Evolutionary conservation across 2,329 filamentous ascomycete genomes (phyloP).

Genomic region (Berkeleyomyces rouxiae): DNA sequence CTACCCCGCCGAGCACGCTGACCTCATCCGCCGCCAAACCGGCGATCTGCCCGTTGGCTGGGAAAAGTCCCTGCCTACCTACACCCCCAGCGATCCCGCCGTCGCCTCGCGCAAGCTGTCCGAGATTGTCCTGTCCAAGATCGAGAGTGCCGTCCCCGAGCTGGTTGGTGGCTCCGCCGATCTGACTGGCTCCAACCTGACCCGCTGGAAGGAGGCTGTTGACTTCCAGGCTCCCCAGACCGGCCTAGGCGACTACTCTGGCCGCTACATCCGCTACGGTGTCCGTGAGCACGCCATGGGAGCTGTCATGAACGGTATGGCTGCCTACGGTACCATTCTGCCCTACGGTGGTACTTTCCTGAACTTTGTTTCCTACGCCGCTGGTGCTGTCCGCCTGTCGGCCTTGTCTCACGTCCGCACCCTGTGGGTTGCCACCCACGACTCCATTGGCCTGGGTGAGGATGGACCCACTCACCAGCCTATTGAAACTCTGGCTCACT

Average conservation of each 20-base stretch:
- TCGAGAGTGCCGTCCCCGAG: constrained; percentile 71
- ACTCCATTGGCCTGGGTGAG: constrained; percentile 97
- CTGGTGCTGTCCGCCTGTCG: constrained; percentile 86
- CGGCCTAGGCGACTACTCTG: constrained; percentile 74
- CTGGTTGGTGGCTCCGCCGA: constrained; percentile 92
- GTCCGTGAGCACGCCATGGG: constrained; percentile 88
- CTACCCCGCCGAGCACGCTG: constrained; percentile 62
- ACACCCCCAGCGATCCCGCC: constrained; percentile 70
- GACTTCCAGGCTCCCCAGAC: constrained; percentile 90
- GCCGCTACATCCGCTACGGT: constrained; percentile 86
- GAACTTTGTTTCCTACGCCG: constrained; percentile 97
- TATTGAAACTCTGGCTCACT: constrained; percentile 94
- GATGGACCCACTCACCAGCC: constrained; percentile 98
- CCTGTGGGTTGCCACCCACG: constrained; percentile 95
- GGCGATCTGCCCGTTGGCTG: constrained; percentile 86
- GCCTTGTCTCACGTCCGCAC: constrained; percentile 77
- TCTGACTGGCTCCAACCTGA: constrained; percentile 97
- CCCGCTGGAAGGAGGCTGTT: constrained; percentile 87
- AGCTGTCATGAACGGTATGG: constrained; percentile 85
- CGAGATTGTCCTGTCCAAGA: constrained; percentile 78
- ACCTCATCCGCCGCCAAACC: constrained; percentile 64
- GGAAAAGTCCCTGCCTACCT: constrained; percentile 84
- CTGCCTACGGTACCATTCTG: constrained; percentile 87
- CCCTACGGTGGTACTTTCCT: constrained; percentile 94
- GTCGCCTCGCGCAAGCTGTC: constrained; percentile 92